Evolutionary conservation across 257 asterid genomes (phyloP).

Genomic region (Henckelia pumila): DNA sequence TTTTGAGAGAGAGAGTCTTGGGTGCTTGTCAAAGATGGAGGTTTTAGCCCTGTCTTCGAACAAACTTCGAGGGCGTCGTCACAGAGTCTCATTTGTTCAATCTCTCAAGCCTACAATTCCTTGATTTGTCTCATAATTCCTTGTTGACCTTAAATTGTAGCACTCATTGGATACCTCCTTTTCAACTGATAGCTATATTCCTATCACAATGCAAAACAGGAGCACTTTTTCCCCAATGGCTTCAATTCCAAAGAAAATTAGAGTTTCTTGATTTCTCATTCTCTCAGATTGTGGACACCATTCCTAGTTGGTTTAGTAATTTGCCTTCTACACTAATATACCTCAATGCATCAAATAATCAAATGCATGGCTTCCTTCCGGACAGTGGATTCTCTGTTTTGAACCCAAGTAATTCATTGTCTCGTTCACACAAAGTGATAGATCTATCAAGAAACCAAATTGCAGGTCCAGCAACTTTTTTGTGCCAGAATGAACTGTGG

Average conservation of each 20-base stretch:
- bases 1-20: slow-evolving; percentile 1
- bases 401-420: not conserved
- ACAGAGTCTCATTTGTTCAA: slow-evolving; percentile 2
- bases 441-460: slow-evolving; percentile 11
- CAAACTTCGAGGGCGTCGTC: slow-evolving; percentile 11
- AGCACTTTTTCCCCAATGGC: not conserved
- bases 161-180: slow-evolving; percentile 7
- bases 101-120: not conserved
- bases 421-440: not conserved
- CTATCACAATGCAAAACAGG: not conserved
- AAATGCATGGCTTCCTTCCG: slow-evolving; percentile 9
- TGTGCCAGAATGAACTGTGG: not conserved
- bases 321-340: not conserved
- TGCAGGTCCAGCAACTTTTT: not conserved
- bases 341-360: too few relatives aligned
- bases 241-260: not conserved
- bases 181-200: slow-evolving; percentile 5
- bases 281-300: slow-evolving; percentile 11
- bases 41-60: slow-evolving; percentile 15
- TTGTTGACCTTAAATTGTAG: not conserved
- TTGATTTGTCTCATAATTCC: slow-evolving; percentile 10
- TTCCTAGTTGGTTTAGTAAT: slow-evolving; percentile 22
- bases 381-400: not conserved
- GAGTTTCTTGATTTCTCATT: not conserved
- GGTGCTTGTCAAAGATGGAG: slow-evolving; percentile 12